These are phyloP conservation scores for Apiotrichum domesticum DNA, from an alignment of 1,284 basidiomycete species.

Conservation along the genomic window DNA sequence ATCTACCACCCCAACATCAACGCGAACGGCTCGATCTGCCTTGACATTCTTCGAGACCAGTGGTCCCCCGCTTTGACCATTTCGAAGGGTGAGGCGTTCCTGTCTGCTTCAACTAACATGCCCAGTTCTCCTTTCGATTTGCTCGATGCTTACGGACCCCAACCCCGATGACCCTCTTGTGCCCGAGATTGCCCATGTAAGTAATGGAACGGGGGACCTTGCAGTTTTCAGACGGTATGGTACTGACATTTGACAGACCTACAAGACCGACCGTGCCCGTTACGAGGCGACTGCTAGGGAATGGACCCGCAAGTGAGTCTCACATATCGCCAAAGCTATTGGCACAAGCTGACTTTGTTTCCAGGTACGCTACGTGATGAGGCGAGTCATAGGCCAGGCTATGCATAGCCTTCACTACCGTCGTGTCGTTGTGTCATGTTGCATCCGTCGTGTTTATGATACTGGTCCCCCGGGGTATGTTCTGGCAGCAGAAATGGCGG, in stretches of 20 bases:
- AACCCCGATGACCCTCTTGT: slow-evolving; percentile 87
- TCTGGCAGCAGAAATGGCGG: too few species aligned
- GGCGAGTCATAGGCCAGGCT: not conserved
- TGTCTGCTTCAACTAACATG: not conserved
- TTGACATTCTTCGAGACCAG: slow-evolving; percentile 95
- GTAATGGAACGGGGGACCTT: slow-evolving; percentile 8
- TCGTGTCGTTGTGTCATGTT: slow-evolving; percentile 5
- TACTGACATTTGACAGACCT: slow-evolving; percentile 55
- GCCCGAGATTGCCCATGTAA: slow-evolving; percentile 54
- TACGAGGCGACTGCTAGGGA: slow-evolving; percentile 94
- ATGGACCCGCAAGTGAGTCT: slow-evolving; percentile 85
- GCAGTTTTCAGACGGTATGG: not conserved
- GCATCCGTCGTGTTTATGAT: slow-evolving; percentile 8
- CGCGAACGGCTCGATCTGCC: slow-evolving; percentile 83
- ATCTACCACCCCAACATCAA: slow-evolving; percentile 76
- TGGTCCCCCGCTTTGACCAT: slow-evolving; percentile 98
- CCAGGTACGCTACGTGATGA: slow-evolving; percentile 30
- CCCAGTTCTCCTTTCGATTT: slow-evolving; percentile 83
- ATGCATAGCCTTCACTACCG: slow-evolving; percentile 7
- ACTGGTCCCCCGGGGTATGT: too few species aligned
- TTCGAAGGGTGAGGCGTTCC: slow-evolving; percentile 70
- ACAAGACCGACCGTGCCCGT: slow-evolving; percentile 89
- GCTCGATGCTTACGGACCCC: slow-evolving; percentile 93
- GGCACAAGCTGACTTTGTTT: not conserved
- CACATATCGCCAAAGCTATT: not conserved